Evolutionary conservation across 176 grass and related monocot genomes (phyloP).

Genomic region (Musa schizocarpa): DNA sequence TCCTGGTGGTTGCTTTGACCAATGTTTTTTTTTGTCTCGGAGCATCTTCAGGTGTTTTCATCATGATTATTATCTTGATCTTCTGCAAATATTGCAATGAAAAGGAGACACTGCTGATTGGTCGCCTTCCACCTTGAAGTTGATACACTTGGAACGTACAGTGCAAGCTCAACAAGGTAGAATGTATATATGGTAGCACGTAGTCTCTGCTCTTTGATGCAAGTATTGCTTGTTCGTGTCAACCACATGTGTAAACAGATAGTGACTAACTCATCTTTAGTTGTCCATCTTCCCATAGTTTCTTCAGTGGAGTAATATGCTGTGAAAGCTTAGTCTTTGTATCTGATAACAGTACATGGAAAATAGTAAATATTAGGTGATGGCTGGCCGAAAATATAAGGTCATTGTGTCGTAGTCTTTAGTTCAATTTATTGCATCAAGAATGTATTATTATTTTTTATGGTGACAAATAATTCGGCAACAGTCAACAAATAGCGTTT

Average conservation of each 20-base stretch:
- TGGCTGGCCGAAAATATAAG: no score
- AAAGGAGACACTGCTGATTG: neutral
- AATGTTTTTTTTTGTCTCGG: neutral
- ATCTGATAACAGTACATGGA: neutral
- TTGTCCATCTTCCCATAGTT: constrained; percentile 1
- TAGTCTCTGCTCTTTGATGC: neutral
- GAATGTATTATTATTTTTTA: no score
- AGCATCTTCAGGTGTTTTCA: neutral
- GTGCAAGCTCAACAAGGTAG: neutral
- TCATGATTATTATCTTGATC: neutral
- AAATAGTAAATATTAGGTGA: no score
- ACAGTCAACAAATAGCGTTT: no score
- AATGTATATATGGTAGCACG: neutral
- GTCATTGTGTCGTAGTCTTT: no score
- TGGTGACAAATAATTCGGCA: no score
- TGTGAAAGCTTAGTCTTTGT: neutral
- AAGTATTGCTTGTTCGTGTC: neutral
- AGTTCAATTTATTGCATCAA: no score
- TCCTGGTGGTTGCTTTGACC: no score
- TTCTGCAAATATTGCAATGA: neutral
- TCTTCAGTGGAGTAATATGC: neutral
- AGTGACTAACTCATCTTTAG: neutral
- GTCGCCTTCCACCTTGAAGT: neutral
- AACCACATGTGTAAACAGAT: no score
- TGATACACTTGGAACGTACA: neutral